A percentile compares a stretch with the other conserved stretches of the same genome.
These are phyloP conservation scores for Ceratocystis albifundus DNA, from an alignment of 2,329 filamentous ascomycete species.

Conservation along the genomic window DNA sequence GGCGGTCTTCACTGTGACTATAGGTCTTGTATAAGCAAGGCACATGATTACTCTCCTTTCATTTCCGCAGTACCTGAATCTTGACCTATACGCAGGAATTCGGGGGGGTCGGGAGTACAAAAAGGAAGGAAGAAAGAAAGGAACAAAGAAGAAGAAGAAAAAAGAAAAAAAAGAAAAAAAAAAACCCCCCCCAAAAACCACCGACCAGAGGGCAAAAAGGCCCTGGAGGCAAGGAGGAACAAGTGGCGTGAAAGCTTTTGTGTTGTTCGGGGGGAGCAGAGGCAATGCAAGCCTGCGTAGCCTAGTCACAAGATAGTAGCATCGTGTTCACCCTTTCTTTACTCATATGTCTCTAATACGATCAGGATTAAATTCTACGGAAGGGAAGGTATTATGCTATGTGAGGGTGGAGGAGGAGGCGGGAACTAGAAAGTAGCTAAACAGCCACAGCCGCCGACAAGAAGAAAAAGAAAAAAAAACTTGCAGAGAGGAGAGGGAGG, in stretches of 20 bases:
- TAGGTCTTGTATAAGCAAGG: background rate
- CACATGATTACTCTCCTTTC: background rate
- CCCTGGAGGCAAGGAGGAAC: background rate
- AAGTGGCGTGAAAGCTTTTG: background rate
- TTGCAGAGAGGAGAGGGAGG: background rate
- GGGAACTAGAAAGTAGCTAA: background rate
- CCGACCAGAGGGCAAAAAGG: background rate
- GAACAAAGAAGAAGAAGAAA: too few species aligned
- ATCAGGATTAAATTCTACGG: background rate
- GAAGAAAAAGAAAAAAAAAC: too few species aligned
- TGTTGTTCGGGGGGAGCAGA: background rate
- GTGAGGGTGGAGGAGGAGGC: background rate
- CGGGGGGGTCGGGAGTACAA: background rate
- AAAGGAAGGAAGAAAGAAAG: too few species aligned
- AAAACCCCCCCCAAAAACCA: too few species aligned
- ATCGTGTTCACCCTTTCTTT: constrained; percentile 3
- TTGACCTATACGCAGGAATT: background rate
- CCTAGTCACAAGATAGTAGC: background rate
- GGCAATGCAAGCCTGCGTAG: background rate
- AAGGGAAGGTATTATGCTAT: background rate
- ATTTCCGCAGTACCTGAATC: background rate
- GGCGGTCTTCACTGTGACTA: background rate
- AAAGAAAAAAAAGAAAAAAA: too few species aligned
- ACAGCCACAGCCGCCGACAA: background rate
- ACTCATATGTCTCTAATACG: background rate